Percentiles rank a stretch among this genome's conserved stretches.
These are phyloP conservation scores for Capsicum pubescens DNA, from an alignment of 257 asterid species.

Conservation along the genomic window DNA sequence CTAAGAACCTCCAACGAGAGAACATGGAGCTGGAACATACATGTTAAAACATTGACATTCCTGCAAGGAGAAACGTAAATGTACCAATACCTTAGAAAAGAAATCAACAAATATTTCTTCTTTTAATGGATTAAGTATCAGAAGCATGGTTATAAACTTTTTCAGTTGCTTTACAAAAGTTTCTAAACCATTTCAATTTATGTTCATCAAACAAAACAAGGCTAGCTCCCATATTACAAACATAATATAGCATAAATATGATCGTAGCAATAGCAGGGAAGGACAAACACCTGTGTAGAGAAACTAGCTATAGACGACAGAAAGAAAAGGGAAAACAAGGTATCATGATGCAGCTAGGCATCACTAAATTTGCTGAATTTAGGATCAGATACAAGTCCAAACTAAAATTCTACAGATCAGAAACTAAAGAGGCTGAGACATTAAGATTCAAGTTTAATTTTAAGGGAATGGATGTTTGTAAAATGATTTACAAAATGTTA, in stretches of 20 bases:
- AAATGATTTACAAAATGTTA: conserved; percentile 23
- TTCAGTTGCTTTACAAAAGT: background rate
- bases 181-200: background rate
- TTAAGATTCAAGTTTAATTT: background rate
- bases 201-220: conserved; percentile 22
- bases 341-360: conserved; percentile 18
- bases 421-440: conserved; percentile 11
- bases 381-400: conserved; percentile 20
- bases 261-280: conserved; percentile 13
- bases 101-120: background rate
- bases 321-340: conserved; percentile 8
- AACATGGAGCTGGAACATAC: conserved; percentile 75
- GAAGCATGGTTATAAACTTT: conserved; percentile 23
- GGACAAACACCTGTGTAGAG: background rate
- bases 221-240: background rate
- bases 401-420: conserved; percentile 6
- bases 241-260: conserved; percentile 12
- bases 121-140: background rate
- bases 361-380: conserved; percentile 12
- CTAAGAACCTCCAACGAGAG: conserved; percentile 90
- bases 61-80: conserved; percentile 51
- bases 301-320: background rate
- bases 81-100: conserved; percentile 13
- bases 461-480: background rate
- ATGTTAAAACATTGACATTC: conserved; percentile 54